Conservation (phyloP, 228 moss, liverwort and hornwort genomes). For the Sphagnum magellanicum region DNA sequence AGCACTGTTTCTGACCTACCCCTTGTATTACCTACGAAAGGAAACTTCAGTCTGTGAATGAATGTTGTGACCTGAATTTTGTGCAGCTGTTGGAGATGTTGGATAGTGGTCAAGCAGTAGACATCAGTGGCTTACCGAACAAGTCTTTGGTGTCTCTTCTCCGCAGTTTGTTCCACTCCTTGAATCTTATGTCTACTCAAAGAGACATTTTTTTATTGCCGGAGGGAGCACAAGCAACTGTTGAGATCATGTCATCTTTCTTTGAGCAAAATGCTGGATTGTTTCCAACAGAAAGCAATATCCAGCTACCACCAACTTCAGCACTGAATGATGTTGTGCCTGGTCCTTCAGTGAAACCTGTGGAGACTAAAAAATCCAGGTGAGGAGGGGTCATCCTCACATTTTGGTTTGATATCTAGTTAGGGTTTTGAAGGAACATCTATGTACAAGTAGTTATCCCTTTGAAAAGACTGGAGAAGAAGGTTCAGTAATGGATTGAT, state of each 20-base stretch:
- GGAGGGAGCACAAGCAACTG: conserved; percentile 40
- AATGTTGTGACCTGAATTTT: no score
- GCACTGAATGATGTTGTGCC: conserved; percentile 6
- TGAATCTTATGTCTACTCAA: conserved; percentile 36
- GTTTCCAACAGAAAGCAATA: conserved; percentile 8
- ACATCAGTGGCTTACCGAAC: conserved; percentile 68
- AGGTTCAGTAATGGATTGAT: no score
- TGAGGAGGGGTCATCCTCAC: conserved; percentile 1
- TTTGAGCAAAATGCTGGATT: conserved; percentile 7
- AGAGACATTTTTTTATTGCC: conserved; percentile 47
- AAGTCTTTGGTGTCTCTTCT: conserved; percentile 48
- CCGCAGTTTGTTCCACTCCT: conserved; percentile 54
- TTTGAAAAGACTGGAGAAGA: no score
- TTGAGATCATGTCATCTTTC: conserved; percentile 38
- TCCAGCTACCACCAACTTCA: conserved; percentile 16
- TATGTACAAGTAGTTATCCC: no score
- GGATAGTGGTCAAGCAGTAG: conserved; percentile 79
- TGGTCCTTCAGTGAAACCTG: conserved; percentile 1
- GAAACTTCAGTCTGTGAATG: not conserved
- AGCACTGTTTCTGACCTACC: no score
- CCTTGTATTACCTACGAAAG: not conserved
- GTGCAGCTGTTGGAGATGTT: conserved; percentile 71
- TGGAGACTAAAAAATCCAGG: conserved; percentile 38
- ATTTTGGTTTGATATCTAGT: no score
- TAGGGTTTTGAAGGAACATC: no score